Evolutionary conservation across 2,329 filamentous ascomycete genomes (phyloP), one percentile per base, ranked within the genome.

Genomic region (Neophaeococcomyces mojaviensis): DNA sequence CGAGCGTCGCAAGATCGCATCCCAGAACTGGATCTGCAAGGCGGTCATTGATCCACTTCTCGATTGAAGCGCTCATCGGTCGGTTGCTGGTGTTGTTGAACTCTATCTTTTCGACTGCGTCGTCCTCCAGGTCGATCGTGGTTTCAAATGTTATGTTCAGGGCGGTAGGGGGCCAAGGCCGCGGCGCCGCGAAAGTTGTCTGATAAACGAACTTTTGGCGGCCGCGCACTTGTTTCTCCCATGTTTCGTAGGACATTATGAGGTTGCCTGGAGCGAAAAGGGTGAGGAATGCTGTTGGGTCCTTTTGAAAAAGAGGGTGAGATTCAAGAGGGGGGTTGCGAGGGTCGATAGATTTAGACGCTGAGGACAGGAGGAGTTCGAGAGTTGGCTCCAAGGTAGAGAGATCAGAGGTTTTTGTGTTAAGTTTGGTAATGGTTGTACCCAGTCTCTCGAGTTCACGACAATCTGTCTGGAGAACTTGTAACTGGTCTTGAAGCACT

Each of bases 231-330:
- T 35, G 32, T 15, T 38, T 34, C 12, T 48, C 35, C 30, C 49
- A 32, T 7, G 52, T 53, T 12, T 31, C 46, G 19, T 39, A 43
- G 9, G 36, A 41, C 35, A 57, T 40, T 10, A 44, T 34, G 3
- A 58, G 44, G 26, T 53, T 53, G 13, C 50, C 51, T n/a, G 55
- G 55, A 3, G 54, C 31, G 42, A 57, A 58, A 8, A 56, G 43
- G 18, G 46, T 51, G 20, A 58, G 44, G 46, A 54, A 49, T 16
- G 36, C 6, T 18, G 46, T 20, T 12, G 32, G 18, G 16, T 44
- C 4, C 12, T 19, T 44, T 16, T 30, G 9, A 22, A 44, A 44
- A 13, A 44, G 18, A 7, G 16, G 19, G 10, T 36, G 32, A 16
- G 35, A 32, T 35, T 37, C 41, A 5, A 16, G 32, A 15, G 19